Conservation (phyloP, 208 protist species). For the Endotrypanum monterogeii region DNA sequence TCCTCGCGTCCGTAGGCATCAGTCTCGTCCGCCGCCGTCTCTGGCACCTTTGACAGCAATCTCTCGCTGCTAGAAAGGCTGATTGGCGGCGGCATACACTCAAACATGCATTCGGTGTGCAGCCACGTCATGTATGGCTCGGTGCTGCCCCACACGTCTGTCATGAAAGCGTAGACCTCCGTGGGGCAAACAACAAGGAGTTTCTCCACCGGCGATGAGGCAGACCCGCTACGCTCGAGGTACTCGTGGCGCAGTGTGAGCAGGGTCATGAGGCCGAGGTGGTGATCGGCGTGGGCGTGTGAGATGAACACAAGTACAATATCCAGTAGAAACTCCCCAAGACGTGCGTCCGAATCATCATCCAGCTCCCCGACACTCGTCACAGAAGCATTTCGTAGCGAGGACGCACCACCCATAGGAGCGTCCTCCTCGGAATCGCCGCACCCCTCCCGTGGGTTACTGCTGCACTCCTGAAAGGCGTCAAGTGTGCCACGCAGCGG, state of each 20-base stretch:
- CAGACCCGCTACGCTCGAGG: constrained; percentile 1
- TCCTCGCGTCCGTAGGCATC: neutral
- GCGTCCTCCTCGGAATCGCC: neutral
- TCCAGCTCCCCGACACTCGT: neutral
- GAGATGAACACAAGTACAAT: constrained; percentile 85
- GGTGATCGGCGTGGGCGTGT: constrained; percentile 89
- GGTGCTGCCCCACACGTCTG: constrained; percentile 46
- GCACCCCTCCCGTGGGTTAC: neutral
- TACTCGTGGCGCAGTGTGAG: constrained; percentile 60
- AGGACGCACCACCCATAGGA: too few species aligned
- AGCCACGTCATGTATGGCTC: constrained; percentile 51
- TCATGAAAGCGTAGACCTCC: constrained; percentile 74
- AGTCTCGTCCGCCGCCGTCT: too few species aligned
- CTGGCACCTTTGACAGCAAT: neutral
- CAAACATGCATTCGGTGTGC: constrained; percentile 61
- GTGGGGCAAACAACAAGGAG: constrained; percentile 74
- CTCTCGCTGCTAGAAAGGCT: neutral
- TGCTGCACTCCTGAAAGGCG: neutral
- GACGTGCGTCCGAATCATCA: constrained; percentile 4
- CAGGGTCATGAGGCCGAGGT: constrained; percentile 78
- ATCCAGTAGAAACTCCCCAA: constrained; percentile 46
- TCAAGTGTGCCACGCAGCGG: neutral
- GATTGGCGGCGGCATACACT: constrained; percentile 42
- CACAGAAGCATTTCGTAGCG: too few species aligned
- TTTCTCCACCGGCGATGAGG: neutral